These are phyloP conservation scores for Lasiodiplodia hormozganensis DNA, from an alignment of 2,329 filamentous ascomycete species.

Conservation along the genomic window DNA sequence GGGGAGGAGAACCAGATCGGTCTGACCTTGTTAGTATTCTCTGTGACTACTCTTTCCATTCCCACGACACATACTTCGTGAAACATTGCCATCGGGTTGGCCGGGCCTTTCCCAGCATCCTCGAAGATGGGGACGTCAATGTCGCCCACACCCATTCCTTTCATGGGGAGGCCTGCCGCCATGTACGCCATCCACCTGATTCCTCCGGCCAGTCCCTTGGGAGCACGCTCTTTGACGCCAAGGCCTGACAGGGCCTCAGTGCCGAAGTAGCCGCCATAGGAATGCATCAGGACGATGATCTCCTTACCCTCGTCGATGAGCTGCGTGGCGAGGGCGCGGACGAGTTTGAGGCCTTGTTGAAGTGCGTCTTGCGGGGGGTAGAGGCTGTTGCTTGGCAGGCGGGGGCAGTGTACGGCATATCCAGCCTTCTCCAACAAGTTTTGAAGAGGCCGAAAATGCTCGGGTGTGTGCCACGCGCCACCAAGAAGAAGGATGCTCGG, in stretches of 20 bases:
- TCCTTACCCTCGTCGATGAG: not conserved
- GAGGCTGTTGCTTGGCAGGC: not conserved
- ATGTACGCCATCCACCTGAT: not conserved
- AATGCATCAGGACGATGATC: not conserved
- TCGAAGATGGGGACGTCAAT: not conserved
- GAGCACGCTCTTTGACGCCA: not conserved
- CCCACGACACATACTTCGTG: too few species aligned
- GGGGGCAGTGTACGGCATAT: not conserved
- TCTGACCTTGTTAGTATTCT: too few species aligned
- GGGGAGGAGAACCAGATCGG: too few species aligned
- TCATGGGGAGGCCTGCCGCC: not conserved
- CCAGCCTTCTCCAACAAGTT: not conserved
- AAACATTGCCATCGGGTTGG: too few species aligned
- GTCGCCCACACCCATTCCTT: not conserved
- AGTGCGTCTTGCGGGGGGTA: not conserved
- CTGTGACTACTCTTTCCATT: too few species aligned
- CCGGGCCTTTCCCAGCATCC: not conserved
- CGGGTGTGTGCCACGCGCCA: not conserved
- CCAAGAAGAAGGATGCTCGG: not conserved
- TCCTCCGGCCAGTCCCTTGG: not conserved
- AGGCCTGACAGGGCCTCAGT: not conserved
- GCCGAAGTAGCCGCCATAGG: not conserved
- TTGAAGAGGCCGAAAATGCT: not conserved
- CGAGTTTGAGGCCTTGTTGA: not conserved
- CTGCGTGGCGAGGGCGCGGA: not conserved